phyloP scores from a whole-genome alignment of 208 protist species.

The Leishmania martiniquensis region DNA sequence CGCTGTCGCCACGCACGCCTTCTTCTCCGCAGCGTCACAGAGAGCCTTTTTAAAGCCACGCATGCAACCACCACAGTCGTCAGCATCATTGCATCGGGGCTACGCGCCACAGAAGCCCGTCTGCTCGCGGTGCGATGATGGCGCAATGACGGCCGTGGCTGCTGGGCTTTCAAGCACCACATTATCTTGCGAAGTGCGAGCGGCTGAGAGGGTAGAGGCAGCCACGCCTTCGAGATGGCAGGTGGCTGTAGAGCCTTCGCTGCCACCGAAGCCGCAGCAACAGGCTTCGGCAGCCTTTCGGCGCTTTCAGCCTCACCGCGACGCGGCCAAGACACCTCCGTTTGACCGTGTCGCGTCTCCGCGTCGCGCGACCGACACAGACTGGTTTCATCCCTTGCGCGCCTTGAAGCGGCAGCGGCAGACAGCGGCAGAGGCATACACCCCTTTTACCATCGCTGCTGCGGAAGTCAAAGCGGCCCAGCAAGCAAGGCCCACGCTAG shows the following conservation, averaged over 20 bases:
- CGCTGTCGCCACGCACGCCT: neutral
- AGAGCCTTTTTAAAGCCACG: neutral
- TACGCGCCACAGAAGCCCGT: neutral
- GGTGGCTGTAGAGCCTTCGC: neutral
- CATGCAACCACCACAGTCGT: neutral
- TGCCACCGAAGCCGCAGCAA: neutral
- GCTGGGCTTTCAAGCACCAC: neutral
- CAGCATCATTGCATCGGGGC: neutral
- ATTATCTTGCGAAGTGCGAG: neutral
- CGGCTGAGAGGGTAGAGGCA: neutral
- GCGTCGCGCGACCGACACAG: neutral
- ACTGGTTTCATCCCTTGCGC: slow-evolving; percentile 9
- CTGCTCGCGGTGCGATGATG: neutral
- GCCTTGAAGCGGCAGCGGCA: slow-evolving; percentile 6
- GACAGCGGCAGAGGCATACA: slow-evolving; percentile 9
- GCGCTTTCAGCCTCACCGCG: neutral
- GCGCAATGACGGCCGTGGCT: neutral
- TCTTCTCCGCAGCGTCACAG: neutral
- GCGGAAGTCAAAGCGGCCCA: slow-evolving; percentile 4
- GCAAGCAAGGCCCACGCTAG: neutral
- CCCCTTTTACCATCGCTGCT: slow-evolving; percentile 4
- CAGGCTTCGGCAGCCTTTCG: neutral
- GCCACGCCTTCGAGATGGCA: neutral
- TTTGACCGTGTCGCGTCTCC: no score
- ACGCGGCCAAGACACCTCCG: neutral